Base-by-base conservation (phyloP, 164 flowering plant genomes). In the Santalum album region DNA sequence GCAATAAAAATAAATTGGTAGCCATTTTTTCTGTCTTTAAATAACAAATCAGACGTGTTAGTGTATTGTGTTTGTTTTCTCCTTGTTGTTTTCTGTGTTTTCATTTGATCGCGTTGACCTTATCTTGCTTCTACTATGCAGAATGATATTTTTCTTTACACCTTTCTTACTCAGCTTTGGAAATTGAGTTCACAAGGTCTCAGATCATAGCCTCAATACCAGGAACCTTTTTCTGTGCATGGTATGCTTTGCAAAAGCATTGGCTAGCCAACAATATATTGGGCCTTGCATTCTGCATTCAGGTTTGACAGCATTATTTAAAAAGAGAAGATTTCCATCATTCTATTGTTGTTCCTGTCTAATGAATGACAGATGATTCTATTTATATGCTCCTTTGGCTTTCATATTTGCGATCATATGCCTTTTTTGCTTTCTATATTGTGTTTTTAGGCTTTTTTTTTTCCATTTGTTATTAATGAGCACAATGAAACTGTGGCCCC, bases 261-360 rank as follows among this genome's bases (percentile, higher is more conserved):
- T 92, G 96, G 96, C 64, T 92, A 60, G 97, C 99, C 34, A 92
- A 92, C 78, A 92, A 92, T 55, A 74, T 72, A 42, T 66, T 92
- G 80, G 99, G 99, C 2, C 85, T 92, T 21, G 84, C 99, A 21
- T 92, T 92, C 71, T 85, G 82, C 73, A 79, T 92, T 77, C 99
- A 89, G 99, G 99, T 91, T 57, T 55, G 75, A 19, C 16, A 49
- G 25, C 46, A 1, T 9, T 27, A 17, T 45, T 11, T 47, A 19
- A 24, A 17, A 25, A 25, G 11, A 42, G 16, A n/a, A 42, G 1
- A 3, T 4, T 42, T 42, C 20, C n/a, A 9, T 42, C 20, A 42
- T 6, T n/a, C n/a, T n/a, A n/a, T 15, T 10, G 10, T 22, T 5
- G 6, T 22, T 21, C 25, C 3, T 20, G n/a, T n/a, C n/a, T n/a